Evolutionary conservation across 306 rosid species (phyloP).

Genomic region (Cucurbita argyrosperma): DNA sequence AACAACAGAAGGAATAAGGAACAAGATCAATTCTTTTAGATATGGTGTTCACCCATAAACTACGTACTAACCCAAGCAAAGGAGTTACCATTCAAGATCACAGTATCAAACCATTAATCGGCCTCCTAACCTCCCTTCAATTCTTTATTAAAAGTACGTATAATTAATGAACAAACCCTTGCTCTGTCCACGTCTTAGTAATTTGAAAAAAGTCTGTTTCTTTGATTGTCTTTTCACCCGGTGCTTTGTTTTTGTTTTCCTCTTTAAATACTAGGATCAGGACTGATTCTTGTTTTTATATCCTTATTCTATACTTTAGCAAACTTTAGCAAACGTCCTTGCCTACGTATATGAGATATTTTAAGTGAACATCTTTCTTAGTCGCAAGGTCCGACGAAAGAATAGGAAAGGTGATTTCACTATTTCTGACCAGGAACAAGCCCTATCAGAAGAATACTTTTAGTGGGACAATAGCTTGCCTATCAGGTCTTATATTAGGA

Average conservation of each 20-base stretch:
- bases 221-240: neutral
- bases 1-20: neutral
- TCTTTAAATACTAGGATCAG: neutral
- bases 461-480: too few relatives aligned
- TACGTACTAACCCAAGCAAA: neutral
- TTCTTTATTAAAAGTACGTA: neutral
- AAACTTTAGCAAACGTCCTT: too few relatives aligned
- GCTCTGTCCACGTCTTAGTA: neutral
- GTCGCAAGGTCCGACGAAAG: too few relatives aligned
- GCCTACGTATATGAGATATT: too few relatives aligned
- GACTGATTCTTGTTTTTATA: too few relatives aligned
- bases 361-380: too few relatives aligned
- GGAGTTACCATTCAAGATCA: neutral
- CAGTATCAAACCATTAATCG: neutral
- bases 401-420: too few relatives aligned
- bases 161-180: neutral
- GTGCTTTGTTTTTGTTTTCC: neutral
- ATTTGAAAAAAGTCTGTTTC: neutral
- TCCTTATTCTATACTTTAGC: too few relatives aligned
- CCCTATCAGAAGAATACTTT: too few relatives aligned
- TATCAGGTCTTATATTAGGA: too few relatives aligned
- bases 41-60: neutral
- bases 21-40: neutral
- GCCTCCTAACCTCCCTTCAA: neutral
- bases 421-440: too few relatives aligned